Evolutionary conservation across 2,329 filamentous ascomycete genomes (phyloP).

Genomic region (Fusarium haematococcum): DNA sequence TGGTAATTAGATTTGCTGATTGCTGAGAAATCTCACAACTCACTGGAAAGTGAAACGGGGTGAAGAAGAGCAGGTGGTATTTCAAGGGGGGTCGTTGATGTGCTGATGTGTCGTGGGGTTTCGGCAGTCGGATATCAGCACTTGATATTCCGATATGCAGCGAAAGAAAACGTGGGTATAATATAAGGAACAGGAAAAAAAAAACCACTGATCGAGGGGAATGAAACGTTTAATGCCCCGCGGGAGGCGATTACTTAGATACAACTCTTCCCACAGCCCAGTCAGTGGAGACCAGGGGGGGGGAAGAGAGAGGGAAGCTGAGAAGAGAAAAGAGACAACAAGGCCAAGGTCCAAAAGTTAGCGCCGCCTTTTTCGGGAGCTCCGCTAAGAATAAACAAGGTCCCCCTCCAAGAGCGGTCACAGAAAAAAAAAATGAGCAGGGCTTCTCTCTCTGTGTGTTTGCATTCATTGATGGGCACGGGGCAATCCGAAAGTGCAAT

Average conservation of each 20-base stretch:
- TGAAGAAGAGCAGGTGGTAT: not conserved
- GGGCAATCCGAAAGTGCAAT: not conserved
- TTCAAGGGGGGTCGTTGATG: not conserved
- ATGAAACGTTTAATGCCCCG: not conserved
- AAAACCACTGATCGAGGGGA: not conserved
- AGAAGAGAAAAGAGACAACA: constrained; percentile 34
- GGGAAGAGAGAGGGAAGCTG: not conserved
- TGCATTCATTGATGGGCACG: not conserved
- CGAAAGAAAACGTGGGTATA: not conserved
- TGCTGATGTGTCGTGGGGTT: not conserved
- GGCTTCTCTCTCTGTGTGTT: not conserved
- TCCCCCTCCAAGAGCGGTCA: not conserved
- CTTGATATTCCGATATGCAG: not conserved
- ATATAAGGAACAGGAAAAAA: not conserved
- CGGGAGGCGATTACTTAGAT: constrained; percentile 5
- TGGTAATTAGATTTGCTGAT: not conserved
- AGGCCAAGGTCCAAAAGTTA: not conserved
- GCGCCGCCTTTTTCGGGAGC: not conserved
- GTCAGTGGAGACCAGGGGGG: constrained; percentile 22
- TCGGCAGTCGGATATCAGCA: not conserved
- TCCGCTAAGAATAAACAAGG: not conserved
- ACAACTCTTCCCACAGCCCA: not conserved
- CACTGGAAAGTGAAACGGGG: not conserved
- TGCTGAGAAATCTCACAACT: not conserved
- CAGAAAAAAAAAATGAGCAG: not conserved